Evolutionary conservation across 495 filamentous ascomycete species (phyloP), one percentile per base, ranked within the genome.

Genomic region (Neurospora africana): DNA sequence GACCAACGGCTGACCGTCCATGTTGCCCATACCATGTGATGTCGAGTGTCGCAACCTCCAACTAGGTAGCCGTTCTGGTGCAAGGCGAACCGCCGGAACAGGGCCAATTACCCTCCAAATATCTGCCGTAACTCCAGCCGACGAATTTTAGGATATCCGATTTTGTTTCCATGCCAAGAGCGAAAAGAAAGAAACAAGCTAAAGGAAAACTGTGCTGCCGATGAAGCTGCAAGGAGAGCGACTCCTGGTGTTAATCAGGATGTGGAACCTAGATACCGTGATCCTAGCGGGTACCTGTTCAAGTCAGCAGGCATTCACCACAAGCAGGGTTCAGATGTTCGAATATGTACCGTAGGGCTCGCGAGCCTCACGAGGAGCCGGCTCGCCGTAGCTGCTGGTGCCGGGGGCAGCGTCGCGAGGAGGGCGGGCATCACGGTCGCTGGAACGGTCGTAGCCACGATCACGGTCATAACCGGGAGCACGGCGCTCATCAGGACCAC

Each of bases 331-430:
- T 65, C 53, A 65, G 53, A 65, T 33, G 27, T 30, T 65, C 53
- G 23, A 33, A 70, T 9, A 70, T 53, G 27, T 80, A 80, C 78
- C 78, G 65, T 80, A 80, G 39, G 78, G 78, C 72, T 81, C 90
- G 72, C 91, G 88, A 73, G 82, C 81, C 41, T 90, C 90, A 73
- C 89, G 88, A 78, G 89, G 83, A 74, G 86, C 89, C 69, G 87
- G 76, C 53, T 89, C 90, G 75, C 82, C 86, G 74, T 90, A 86
- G 75, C 81, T 82, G 68, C 83, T 83, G 27, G 80, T 79, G 69
- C 79, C 79, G 67, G 87, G 76, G 72, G 81, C 83, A 23, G 84
- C 75, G 69, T 87, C 86, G 53, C 86, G 85, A 75, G 85, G 73
- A 72, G 82, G 83, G 68, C 81, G 77, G 69, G 76, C 82, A 68